Base-by-base conservation (phyloP, 805 yeast genomes). In the Candida rishiriensis region DNA sequence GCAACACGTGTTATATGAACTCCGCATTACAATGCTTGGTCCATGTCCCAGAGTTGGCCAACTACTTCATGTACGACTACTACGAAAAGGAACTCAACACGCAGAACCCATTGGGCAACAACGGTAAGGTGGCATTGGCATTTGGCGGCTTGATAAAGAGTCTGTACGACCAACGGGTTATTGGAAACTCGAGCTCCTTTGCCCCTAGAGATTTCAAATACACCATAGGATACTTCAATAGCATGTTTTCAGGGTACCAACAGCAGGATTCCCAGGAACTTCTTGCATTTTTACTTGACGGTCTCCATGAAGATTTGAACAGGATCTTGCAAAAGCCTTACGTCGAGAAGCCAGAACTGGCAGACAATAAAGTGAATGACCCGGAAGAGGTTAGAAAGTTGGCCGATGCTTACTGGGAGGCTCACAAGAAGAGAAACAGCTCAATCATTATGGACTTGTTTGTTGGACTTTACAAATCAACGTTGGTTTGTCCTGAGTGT, bases 201-300 rank as follows among this genome's bases (percentile, higher is more conserved):
- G 67, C 88, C 1, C 97, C 98, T 1, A 67, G 86, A 34, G 85
- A 81, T 29, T 89, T 91, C 68, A 88, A 87, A 55, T 68, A 73
- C 30, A 81, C 87, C 0, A 73, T 91, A 30, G 98, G 97, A 0
- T 75, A 82, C 48, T 85, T 76, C 57, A 85, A 89, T 34, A 75
- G 83, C 1, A 76, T 84, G 72, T 91, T 89, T 67, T 76, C 83
- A 0, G 95, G 88, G 2, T 83, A 81, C 53, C 80, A 78, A 46
- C 97, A 91, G 61, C 97, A 91, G 57, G 98, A 91, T 60, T 86
- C 96, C 1, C 97, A 90, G 60, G 98, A 91, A 60, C 85, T 91
- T 57, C 73, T 89, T 40, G 90, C 95, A 29, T 91, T 86, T 72
- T 63, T 91, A 29, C 69, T 91, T 26, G 97, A 91, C 64, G 89